These are phyloP conservation scores for Parasarocladium wereldwijsianum DNA, from an alignment of 2,329 filamentous ascomycete genomes.

Conservation along the genomic window DNA sequence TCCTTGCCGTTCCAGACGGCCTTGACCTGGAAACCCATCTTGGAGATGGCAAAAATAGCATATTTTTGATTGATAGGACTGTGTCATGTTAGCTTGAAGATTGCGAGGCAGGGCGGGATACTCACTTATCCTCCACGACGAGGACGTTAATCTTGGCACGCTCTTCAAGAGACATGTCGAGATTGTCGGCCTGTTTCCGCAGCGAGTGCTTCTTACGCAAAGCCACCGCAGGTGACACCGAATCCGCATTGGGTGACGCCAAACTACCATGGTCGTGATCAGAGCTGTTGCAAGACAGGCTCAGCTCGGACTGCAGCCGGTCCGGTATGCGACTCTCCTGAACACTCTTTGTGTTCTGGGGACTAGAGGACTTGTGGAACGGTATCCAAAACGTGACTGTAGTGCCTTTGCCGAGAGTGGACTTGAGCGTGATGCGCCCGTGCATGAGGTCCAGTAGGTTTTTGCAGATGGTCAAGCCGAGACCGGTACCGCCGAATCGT, in stretches of 20 bases:
- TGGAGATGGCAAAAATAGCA: constrained; percentile 58
- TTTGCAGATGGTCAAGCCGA: constrained; percentile 70
- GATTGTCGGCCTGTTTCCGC: no score
- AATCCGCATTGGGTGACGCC: no score
- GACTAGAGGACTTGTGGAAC: constrained; percentile 41
- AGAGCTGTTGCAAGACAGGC: constrained; percentile 52
- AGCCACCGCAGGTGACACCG: no score
- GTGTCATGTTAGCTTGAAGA: constrained; percentile 8
- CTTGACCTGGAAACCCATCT: constrained; percentile 55
- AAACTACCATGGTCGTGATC: constrained; percentile 43
- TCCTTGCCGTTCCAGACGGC: constrained; percentile 70
- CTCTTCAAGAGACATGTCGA: no score
- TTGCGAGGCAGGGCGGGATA: constrained; percentile 7
- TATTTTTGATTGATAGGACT: constrained; percentile 60
- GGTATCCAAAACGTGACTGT: constrained; percentile 65
- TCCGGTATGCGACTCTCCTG: constrained; percentile 52
- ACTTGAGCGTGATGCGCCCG: constrained; percentile 57
- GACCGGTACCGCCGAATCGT: constrained; percentile 64
- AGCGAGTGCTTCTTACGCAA: no score
- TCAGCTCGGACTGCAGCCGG: constrained; percentile 47
- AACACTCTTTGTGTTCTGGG: constrained; percentile 16
- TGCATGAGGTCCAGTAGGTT: constrained; percentile 69
- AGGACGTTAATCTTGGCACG: constrained; percentile 53
- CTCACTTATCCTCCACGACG: constrained; percentile 69
- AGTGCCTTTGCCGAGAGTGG: constrained; percentile 51